Evolutionary conservation across 2,329 filamentous ascomycete species (phyloP).

Genomic region (Aureobasidium subglaciale): DNA sequence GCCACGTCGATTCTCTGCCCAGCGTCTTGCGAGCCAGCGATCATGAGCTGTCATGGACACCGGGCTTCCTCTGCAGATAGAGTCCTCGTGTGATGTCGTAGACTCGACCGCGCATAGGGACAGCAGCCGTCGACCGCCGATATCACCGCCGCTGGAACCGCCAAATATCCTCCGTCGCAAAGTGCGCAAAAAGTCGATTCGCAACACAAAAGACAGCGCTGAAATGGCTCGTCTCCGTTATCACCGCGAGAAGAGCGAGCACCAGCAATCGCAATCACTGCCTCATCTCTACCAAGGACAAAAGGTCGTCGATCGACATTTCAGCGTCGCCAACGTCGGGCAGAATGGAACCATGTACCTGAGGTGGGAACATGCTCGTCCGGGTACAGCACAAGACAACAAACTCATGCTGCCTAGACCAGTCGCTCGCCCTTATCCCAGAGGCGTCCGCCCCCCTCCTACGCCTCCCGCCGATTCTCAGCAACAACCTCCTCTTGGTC

Average conservation of each 20-base stretch:
- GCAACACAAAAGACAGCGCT: conserved; percentile 16
- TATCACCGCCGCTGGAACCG: background rate
- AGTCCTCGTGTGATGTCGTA: background rate
- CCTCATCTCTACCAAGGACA: background rate
- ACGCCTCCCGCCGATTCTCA: conserved; percentile 13
- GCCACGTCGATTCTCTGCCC: background rate
- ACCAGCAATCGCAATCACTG: background rate
- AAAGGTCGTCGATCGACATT: conserved; percentile 24
- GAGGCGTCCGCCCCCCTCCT: conserved; percentile 9
- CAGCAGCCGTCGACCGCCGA: background rate
- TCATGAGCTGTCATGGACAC: conserved; percentile 13
- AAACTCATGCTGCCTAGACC: conserved; percentile 13
- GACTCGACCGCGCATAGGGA: background rate
- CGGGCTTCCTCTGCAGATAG: background rate
- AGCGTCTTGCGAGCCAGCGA: background rate
- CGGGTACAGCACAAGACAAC: background rate
- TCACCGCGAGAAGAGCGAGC: background rate
- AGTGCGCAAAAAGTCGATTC: conserved; percentile 14
- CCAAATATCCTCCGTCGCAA: background rate
- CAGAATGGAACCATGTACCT: conserved; percentile 40
- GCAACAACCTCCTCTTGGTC: background rate
- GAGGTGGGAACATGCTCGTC: conserved; percentile 25
- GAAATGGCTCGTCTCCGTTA: conserved; percentile 13
- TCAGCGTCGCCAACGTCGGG: conserved; percentile 37
- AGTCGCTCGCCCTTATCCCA: background rate